These are phyloP conservation scores for Calendula officinalis DNA, from an alignment of 129 eudicot species.

Conservation along the genomic window DNA sequence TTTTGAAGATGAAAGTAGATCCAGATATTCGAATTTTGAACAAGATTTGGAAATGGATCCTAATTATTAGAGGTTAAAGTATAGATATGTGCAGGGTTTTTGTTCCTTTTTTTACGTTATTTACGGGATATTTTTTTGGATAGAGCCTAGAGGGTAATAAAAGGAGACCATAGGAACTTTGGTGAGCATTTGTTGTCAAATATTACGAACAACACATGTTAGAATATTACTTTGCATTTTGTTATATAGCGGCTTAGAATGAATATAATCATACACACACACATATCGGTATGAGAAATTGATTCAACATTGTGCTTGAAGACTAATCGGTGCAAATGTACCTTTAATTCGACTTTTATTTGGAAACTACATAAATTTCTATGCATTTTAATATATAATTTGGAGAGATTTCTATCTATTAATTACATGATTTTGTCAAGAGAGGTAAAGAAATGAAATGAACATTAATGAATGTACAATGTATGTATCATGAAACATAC, in stretches of 20 bases:
- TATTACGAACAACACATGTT: conserved; percentile 16
- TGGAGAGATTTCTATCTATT: neutral
- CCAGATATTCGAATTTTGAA: conserved; percentile 28
- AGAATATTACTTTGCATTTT: too few species aligned
- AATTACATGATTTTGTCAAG: neutral
- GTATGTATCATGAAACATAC: conserved; percentile 7
- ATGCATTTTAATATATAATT: too few species aligned
- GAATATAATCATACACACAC: too few species aligned
- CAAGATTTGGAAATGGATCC: conserved; percentile 87
- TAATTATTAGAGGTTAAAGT: conserved; percentile 49
- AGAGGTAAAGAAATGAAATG: neutral
- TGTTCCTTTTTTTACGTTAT: neutral
- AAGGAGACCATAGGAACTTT: conserved; percentile 10
- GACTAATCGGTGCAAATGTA: too few species aligned
- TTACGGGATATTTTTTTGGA: conserved; percentile 15
- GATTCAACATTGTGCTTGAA: conserved; percentile 2
- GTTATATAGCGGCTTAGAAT: too few species aligned
- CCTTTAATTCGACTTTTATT: too few species aligned
- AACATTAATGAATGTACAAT: neutral
- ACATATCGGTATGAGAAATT: neutral
- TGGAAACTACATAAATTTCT: too few species aligned
- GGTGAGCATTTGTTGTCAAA: conserved; percentile 10
- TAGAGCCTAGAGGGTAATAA: conserved; percentile 26
- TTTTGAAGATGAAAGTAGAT: conserved; percentile 31
- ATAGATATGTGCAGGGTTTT: conserved; percentile 4